Percentiles rank a stretch among this genome's conserved stretches.
Evolutionary conservation across 2,329 filamentous ascomycete genomes (phyloP).

Genomic region (Cytospora piceicola): DNA sequence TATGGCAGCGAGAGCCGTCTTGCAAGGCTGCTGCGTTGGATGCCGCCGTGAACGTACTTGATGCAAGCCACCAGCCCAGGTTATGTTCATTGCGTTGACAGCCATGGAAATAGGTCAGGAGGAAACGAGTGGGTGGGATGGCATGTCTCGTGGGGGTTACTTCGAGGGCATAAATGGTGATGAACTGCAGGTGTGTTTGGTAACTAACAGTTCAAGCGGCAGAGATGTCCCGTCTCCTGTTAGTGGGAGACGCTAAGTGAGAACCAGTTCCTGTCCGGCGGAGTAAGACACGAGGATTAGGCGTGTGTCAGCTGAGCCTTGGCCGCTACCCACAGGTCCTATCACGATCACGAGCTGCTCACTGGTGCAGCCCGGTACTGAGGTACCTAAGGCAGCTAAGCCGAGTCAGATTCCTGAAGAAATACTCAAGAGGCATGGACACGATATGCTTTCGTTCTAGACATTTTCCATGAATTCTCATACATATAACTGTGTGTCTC

Average conservation of each 20-base stretch:
- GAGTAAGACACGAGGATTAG: conserved; percentile 15
- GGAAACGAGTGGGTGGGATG: not conserved
- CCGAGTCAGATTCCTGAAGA: conserved; percentile 20
- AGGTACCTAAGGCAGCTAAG: conserved; percentile 1
- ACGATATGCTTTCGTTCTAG: not conserved
- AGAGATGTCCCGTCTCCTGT: not conserved
- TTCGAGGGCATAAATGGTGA: not conserved
- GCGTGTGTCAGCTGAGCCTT: conserved; percentile 22
- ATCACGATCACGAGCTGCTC: conserved; percentile 26
- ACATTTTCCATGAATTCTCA: conserved; percentile 6
- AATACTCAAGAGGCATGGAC: not conserved
- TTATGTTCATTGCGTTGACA: not conserved
- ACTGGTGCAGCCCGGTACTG: not conserved
- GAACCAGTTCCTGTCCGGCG: not conserved
- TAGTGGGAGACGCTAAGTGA: not conserved
- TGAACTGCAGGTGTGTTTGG: too few species aligned
- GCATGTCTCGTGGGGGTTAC: not conserved
- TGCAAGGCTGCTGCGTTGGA: too few species aligned
- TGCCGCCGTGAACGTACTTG: too few species aligned
- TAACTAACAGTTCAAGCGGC: not conserved
- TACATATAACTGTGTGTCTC: conserved; percentile 12
- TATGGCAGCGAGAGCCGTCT: too few species aligned
- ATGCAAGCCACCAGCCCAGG: too few species aligned
- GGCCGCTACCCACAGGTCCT: conserved; percentile 21
- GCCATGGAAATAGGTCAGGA: not conserved